phyloP scores from a whole-genome alignment of 352 stramenopile species.

The Phytophthora cactorum region DNA sequence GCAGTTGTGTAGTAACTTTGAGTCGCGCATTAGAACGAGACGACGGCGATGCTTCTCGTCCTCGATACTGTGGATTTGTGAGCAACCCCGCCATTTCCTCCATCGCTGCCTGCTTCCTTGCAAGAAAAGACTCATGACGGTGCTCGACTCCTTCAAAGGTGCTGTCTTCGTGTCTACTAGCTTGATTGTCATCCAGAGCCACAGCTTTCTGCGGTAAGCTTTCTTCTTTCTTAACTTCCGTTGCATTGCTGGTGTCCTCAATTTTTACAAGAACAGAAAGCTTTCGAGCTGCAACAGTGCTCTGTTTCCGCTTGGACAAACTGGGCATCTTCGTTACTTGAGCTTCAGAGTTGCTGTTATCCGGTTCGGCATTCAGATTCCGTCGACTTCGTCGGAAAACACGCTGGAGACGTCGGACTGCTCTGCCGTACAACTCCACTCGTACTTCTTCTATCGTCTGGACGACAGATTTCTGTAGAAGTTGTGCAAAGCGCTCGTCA shows the following conservation, averaged over 20 bases:
- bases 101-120: slow-evolving; percentile 26
- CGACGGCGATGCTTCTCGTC: slow-evolving; percentile 7
- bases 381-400: slow-evolving; percentile 60
- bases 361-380: slow-evolving; percentile 15
- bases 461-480: slow-evolving; percentile 51
- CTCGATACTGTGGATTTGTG: slow-evolving; percentile 23
- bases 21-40: slow-evolving; percentile 5
- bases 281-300: slow-evolving; percentile 22
- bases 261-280: slow-evolving; percentile 21
- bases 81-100: slow-evolving; percentile 39
- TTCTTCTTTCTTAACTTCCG: slow-evolving; percentile 9
- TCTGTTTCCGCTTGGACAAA: slow-evolving; percentile 23
- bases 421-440: slow-evolving; percentile 62
- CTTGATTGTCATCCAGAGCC: slow-evolving; percentile 16
- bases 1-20: slow-evolving; percentile 16
- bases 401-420: slow-evolving; percentile 63
- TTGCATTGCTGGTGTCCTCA: slow-evolving; percentile 12
- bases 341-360: slow-evolving; percentile 8
- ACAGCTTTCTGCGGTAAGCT: slow-evolving; percentile 10
- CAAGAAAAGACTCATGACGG: slow-evolving; percentile 32
- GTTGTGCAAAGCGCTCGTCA: slow-evolving; percentile 50
- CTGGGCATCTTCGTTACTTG: slow-evolving; percentile 26
- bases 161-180: slow-evolving; percentile 8
- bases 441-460: slow-evolving; percentile 67
- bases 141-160: slow-evolving; percentile 13